Base-by-base conservation (phyloP, 2,329 filamentous ascomycete genomes). In the Madurella mycetomatis region DNA sequence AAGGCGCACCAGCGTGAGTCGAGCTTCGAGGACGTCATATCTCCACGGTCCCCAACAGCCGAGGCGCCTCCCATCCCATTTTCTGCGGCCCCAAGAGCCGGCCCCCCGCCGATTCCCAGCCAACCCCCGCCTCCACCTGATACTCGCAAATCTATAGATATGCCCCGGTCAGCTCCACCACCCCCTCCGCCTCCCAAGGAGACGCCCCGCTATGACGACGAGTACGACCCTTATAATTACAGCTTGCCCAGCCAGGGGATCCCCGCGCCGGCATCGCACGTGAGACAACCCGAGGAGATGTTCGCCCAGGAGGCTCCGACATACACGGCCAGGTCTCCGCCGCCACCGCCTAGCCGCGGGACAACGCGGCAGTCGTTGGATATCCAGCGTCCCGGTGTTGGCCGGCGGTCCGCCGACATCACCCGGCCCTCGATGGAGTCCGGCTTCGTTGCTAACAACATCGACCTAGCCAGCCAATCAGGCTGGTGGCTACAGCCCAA, bases 401-500 rank as follows among this genome's bases (percentile, higher is more conserved):
- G 65, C 13, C 73, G 80, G 44, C 72, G 81, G 40, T 96, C 91
- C 2, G 83, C 88, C 70, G 94, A 99, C 61, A 76, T 88, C 53
- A 72, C 80, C 40, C 83, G 92, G 45, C 86, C 89, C 17, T 87
- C 86, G 5, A 80, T 85, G 69, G 89, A 92, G 60, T 84, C 86
- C 43, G 89, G 90, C 1, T 95, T 85, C 66, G 92, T 97, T 58
- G 94, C 94, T 41, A 86, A 85, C 53, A 92, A 97, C 56, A 73
- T 97, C 53, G 92, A 97, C 65, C 76, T 97, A 39, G 85, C 83
- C 12, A 76, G 81, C 43, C 79, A 80, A 47, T 88, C 84, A 16
- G 81, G 86, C 48, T 99, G 94, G 94, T 99, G 92, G 92, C 83
- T 87, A 39, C 85, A 92, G 65, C 78, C 86, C 11, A 88, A 89